Base-by-base conservation (phyloP, 768 basidiomycete species). In the Suillus spraguei region DNA sequence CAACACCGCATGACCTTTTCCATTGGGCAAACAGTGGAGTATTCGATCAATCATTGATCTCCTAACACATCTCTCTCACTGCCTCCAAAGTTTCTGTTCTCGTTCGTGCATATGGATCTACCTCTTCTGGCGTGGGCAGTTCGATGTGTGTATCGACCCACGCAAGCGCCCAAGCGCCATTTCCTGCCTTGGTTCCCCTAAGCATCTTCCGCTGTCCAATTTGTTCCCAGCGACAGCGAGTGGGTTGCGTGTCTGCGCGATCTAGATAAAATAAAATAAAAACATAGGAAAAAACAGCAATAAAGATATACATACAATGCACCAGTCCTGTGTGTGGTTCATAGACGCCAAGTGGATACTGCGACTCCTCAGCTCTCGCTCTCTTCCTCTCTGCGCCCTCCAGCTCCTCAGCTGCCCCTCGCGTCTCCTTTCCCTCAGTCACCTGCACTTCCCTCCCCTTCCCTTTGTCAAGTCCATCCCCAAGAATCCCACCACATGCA, bases 271-370 rank as follows among this genome's bases (percentile, higher is more conserved):
- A 39, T 22, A 22, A 64, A 64, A 49, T 38, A 63, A 28, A 64
- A 42, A 61, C 42, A 8, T 38, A 24, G 55, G 44, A 36, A 49
- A 32, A 44, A 32, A 39, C 13, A 64, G 54, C 44, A 16, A 52
- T 53, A 11, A 47, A 66, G 22, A 38, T 33, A 63, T 60, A 80
- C 88, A 70, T 71, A 94, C 93, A 92, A 69, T 89, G 84, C 7
- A 94, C 83, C 38, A 88, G 72, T 44, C 88, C 87, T 0, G 88
- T 83, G 71, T 97, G 94, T 9, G 93, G 87, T 67, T 97, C 95
- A 69, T 95, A 96, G 24, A 88, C 80, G 1, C 92, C 94, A 47
- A 87, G 67, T 2, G 89, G 87, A 52, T 83, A 78, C 6, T 66
- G 66, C 10, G 62, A 69, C 4, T 74, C 71, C 33, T 78, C 80